Evolutionary conservation across 345 rosid genomes (phyloP).

Genomic region (Pistacia vera): DNA sequence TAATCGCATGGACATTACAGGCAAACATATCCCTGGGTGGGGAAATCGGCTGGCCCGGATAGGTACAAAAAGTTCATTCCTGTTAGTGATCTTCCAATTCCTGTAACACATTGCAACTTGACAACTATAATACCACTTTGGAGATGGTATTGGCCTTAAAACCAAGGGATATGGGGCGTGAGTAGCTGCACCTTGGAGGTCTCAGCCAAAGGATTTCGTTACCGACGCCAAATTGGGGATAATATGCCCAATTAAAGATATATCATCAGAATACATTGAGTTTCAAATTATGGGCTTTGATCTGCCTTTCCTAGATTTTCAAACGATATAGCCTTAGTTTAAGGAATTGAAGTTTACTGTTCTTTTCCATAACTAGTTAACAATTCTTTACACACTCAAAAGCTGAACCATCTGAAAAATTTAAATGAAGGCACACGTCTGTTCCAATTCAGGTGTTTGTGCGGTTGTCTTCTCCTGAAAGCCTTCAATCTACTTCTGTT

Average conservation of each 20-base stretch:
- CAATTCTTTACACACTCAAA: not conserved
- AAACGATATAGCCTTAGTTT: not conserved
- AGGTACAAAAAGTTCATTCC: constrained; percentile 42
- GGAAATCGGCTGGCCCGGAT: constrained; percentile 76
- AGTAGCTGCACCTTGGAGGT: not conserved
- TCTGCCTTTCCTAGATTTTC: not conserved
- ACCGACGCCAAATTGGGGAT: not conserved
- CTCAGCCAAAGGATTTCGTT: not conserved
- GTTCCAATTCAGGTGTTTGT: constrained; percentile 50
- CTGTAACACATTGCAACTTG: not conserved
- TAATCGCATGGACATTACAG: constrained; percentile 51
- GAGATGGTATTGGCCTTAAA: not conserved
- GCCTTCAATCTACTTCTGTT: constrained; percentile 71
- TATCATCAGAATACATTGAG: not conserved
- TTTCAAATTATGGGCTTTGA: not conserved
- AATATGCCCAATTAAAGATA: not conserved
- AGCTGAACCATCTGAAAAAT: not conserved
- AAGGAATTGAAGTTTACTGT: not conserved
- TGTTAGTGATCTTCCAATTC: not conserved
- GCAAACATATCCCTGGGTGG: constrained; percentile 68
- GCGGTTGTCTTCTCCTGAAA: constrained; percentile 82
- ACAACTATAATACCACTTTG: not conserved
- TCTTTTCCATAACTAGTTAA: not conserved
- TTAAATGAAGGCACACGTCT: not conserved
- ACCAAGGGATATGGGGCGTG: not conserved